These are phyloP conservation scores for Trichophyton benhamiae DNA, from an alignment of 2,329 filamentous ascomycete genomes.

Conservation along the genomic window DNA sequence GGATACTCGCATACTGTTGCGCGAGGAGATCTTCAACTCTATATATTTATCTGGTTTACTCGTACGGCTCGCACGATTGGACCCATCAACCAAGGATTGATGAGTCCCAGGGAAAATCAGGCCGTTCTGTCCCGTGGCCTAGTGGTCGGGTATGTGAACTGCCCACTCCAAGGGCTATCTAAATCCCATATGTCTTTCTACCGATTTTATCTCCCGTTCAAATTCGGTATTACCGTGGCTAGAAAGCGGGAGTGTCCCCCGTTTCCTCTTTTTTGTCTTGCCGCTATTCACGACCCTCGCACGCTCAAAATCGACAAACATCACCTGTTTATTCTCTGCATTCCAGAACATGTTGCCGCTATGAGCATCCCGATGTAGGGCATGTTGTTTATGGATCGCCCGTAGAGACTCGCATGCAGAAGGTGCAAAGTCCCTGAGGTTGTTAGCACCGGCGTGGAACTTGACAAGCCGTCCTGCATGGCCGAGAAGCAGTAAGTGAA, in stretches of 20 bases:
- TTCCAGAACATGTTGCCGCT: slow-evolving; percentile 12
- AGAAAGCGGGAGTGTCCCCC: background rate
- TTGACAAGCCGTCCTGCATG: slow-evolving; percentile 7
- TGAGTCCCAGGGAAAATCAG: no score
- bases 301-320: slow-evolving; percentile 13
- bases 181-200: background rate
- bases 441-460: background rate
- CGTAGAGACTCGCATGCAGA: slow-evolving; percentile 4
- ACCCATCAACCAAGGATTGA: no score
- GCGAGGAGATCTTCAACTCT: no score
- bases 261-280: background rate
- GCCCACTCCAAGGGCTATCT: background rate
- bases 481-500: slow-evolving; percentile 7
- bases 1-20: no score
- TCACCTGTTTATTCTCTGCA: slow-evolving; percentile 6
- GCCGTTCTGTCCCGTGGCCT: no score
- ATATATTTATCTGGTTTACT: no score
- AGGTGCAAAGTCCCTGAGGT: background rate
- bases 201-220: background rate
- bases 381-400: slow-evolving; percentile 9
- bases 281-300: background rate
- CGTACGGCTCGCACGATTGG: no score
- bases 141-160: no score
- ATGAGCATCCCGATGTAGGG: slow-evolving; percentile 6
- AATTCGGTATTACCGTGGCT: background rate